Evolutionary conservation across 1,284 basidiomycete species (phyloP).

Genomic region (Filobasidium uniguttulatum): DNA sequence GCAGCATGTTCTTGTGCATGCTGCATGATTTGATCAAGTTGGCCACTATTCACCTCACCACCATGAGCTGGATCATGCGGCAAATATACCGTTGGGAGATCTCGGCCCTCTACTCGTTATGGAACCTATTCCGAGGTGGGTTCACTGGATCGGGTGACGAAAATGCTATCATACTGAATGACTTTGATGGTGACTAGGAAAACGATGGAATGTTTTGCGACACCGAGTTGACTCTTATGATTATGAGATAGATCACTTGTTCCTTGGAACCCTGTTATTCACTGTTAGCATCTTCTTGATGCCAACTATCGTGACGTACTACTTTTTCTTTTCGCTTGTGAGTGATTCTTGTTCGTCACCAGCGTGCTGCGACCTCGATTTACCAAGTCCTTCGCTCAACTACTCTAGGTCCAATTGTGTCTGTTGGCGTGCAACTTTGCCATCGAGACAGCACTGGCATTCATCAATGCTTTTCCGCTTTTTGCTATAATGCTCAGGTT

Average conservation of each 20-base stretch:
- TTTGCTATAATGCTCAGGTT: slow-evolving; percentile 74
- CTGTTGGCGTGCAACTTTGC: slow-evolving; percentile 48
- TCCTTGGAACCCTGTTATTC: slow-evolving; percentile 89
- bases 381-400: slow-evolving; percentile 1
- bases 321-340: slow-evolving; percentile 63
- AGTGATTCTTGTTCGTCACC: slow-evolving; percentile 32
- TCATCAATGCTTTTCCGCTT: slow-evolving; percentile 80
- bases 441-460: slow-evolving; percentile 52
- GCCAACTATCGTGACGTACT: slow-evolving; percentile 79
- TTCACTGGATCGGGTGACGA: neutral
- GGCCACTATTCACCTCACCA: slow-evolving; percentile 57
- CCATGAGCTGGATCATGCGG: slow-evolving; percentile 56
- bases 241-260: slow-evolving; percentile 84
- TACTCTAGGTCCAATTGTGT: slow-evolving; percentile 47
- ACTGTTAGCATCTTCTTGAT: slow-evolving; percentile 80
- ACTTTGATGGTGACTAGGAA: slow-evolving; percentile 47
- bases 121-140: slow-evolving; percentile 86
- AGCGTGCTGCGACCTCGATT: slow-evolving; percentile 1
- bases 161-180: too few relatives aligned
- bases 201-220: slow-evolving; percentile 68
- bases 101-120: slow-evolving; percentile 53
- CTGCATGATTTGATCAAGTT: slow-evolving; percentile 21
- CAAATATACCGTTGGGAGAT: slow-evolving; percentile 53
- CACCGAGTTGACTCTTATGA: slow-evolving; percentile 68
- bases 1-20: slow-evolving; percentile 22